A percentile compares a stretch with the other conserved stretches of the same genome.
Conservation (phyloP, 1,139 yeast species). For the Taphrina betulina region DNA sequence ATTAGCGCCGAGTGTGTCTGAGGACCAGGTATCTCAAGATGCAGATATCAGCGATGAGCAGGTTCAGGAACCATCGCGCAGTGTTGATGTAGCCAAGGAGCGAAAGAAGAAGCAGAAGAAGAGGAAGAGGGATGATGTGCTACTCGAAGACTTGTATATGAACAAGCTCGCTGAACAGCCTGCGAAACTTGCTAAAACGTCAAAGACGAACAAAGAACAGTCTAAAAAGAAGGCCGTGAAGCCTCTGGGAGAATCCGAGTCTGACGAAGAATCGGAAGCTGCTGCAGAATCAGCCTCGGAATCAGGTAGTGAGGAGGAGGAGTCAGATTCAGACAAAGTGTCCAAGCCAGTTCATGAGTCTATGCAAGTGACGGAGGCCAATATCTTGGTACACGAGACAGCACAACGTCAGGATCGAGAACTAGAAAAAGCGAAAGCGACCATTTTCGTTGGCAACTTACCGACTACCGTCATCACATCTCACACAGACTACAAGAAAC, state of each 20-base stretch:
- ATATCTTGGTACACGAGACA: slow-evolving; percentile 41
- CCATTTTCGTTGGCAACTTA: slow-evolving; percentile 87
- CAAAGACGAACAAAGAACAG: background rate
- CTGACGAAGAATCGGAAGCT: slow-evolving; percentile 38
- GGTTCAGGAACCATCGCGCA: background rate
- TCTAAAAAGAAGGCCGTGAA: background rate
- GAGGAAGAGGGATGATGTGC: slow-evolving; percentile 34
- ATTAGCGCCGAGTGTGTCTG: no score
- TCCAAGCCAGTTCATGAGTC: slow-evolving; percentile 18
- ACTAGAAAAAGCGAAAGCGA: slow-evolving; percentile 79
- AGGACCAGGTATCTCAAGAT: no score
- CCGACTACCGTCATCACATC: slow-evolving; percentile 63
- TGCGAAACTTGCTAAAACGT: slow-evolving; percentile 14
- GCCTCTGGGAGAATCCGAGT: slow-evolving; percentile 21
- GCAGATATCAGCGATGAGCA: no score
- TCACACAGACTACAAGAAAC: slow-evolving; percentile 47
- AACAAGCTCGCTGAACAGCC: slow-evolving; percentile 39
- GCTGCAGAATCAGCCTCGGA: slow-evolving; percentile 37
- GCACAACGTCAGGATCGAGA: slow-evolving; percentile 64
- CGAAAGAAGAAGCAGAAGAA: slow-evolving; percentile 31
- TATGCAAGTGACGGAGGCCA: slow-evolving; percentile 12
- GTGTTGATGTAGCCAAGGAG: slow-evolving; percentile 29
- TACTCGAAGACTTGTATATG: slow-evolving; percentile 40
- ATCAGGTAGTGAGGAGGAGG: slow-evolving; percentile 40
- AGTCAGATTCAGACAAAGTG: slow-evolving; percentile 41